Conservation (phyloP, 179 eudicot genomes). For the Beta corolliflora region DNA sequence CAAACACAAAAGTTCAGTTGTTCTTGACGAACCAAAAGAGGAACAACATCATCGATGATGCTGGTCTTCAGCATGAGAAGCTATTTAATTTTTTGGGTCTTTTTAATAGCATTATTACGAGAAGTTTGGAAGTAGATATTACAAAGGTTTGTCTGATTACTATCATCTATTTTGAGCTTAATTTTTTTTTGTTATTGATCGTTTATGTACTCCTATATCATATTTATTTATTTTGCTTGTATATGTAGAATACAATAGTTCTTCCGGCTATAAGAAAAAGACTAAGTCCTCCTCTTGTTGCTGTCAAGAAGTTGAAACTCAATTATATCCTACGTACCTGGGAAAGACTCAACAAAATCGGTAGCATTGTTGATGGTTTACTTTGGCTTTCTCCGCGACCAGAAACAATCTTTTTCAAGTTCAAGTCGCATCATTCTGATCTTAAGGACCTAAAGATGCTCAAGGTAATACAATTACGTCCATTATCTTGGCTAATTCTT, state of each 20-base stretch:
- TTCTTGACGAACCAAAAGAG: no score
- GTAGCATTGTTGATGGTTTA: not conserved
- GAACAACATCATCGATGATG: not conserved
- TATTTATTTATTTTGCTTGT: not conserved
- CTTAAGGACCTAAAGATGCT: not conserved
- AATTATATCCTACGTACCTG: not conserved
- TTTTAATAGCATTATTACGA: not conserved
- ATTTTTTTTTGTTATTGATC: no score
- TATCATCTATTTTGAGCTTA: no score
- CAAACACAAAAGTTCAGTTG: not conserved
- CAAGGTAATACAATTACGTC: not conserved
- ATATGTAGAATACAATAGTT: not conserved
- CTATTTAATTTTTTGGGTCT: not conserved
- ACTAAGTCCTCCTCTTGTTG: not conserved
- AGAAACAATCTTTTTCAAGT: slow-evolving; percentile 17
- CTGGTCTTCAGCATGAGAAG: not conserved
- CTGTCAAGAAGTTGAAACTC: not conserved
- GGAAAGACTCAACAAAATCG: no score
- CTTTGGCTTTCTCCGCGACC: slow-evolving; percentile 7
- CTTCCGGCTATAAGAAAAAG: not conserved
- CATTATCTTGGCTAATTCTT: no score
- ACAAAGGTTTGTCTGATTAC: not conserved
- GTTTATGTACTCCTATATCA: no score
- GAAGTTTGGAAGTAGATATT: not conserved
- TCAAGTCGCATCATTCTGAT: no score